Conservation (phyloP, 2,329 filamentous ascomycete species). For the Colletotrichum sp. region DNA sequence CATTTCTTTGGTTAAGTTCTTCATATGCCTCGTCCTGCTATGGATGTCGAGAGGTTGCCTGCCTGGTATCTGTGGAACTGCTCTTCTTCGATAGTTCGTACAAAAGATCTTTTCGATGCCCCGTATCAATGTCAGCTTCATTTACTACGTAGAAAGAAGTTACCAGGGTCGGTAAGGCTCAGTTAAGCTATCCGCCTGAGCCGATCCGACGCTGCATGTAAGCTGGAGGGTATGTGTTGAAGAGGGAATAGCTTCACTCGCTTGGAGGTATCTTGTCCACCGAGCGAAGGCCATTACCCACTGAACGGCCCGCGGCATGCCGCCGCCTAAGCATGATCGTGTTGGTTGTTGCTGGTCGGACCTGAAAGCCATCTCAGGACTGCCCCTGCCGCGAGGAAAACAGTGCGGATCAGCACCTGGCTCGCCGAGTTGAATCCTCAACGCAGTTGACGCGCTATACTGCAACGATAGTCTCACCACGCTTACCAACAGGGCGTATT, state of each 20-base stretch:
- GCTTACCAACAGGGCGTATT: neutral
- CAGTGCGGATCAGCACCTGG: neutral
- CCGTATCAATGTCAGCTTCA: neutral
- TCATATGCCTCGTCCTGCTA: rapidly evolving
- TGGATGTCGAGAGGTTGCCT: rapidly evolving
- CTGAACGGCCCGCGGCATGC: neutral
- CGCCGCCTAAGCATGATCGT: neutral
- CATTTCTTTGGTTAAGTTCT: neutral
- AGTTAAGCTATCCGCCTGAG: neutral
- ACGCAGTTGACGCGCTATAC: neutral
- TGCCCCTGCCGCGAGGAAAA: neutral
- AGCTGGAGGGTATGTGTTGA: neutral
- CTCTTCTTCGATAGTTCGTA: neutral
- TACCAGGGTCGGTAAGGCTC: neutral
- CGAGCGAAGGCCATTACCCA: neutral
- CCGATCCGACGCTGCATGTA: neutral
- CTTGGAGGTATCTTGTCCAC: neutral
- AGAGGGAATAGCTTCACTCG: neutral
- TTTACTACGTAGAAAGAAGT: neutral
- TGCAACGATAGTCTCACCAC: neutral
- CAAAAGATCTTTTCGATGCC: neutral
- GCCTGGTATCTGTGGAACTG: neutral
- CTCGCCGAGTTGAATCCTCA: neutral
- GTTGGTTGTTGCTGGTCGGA: neutral
- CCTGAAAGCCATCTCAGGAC: neutral